Evolutionary conservation across 331 rosid genomes (phyloP).

Genomic region (Cydonia oblonga): DNA sequence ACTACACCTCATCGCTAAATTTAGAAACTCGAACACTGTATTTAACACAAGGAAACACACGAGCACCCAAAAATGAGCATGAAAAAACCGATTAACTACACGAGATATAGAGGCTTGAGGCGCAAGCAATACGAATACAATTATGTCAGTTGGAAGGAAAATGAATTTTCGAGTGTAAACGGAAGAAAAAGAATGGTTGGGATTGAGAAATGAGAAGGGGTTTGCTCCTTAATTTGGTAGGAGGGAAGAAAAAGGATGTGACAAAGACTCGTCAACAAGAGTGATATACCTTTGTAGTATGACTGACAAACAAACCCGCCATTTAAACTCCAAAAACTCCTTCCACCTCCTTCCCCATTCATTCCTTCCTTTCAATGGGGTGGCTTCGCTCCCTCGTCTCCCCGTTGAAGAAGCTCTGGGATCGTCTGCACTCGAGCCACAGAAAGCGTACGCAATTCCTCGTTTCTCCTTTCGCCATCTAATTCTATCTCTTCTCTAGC

Average conservation of each 20-base stretch:
- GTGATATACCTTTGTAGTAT: slow-evolving; percentile 30
- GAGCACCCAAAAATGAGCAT: neutral
- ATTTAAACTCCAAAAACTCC: neutral
- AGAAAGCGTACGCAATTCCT: slow-evolving; percentile 23
- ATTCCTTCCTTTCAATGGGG: slow-evolving; percentile 32
- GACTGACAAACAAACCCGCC: slow-evolving; percentile 29
- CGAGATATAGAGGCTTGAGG: neutral
- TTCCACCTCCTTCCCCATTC: slow-evolving; percentile 17
- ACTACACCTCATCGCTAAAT: neutral
- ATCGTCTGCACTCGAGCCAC: slow-evolving; percentile 42
- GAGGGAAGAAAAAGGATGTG: neutral
- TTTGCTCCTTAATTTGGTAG: neutral
- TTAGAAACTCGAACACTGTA: no score
- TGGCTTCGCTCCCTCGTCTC: slow-evolving; percentile 44
- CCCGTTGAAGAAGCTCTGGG: slow-evolving; percentile 67
- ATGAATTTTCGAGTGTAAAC: neutral
- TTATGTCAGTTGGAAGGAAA: neutral
- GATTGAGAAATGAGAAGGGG: neutral
- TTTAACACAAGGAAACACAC: no score
- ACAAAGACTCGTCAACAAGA: slow-evolving; percentile 40
- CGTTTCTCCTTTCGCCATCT: neutral
- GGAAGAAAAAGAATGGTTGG: neutral
- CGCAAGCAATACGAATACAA: neutral
- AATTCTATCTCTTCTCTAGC: neutral
- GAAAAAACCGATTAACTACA: neutral